phyloP scores from a whole-genome alignment of 2,329 filamentous ascomycete genomes.

The Cordyceps fumosorosea region DNA sequence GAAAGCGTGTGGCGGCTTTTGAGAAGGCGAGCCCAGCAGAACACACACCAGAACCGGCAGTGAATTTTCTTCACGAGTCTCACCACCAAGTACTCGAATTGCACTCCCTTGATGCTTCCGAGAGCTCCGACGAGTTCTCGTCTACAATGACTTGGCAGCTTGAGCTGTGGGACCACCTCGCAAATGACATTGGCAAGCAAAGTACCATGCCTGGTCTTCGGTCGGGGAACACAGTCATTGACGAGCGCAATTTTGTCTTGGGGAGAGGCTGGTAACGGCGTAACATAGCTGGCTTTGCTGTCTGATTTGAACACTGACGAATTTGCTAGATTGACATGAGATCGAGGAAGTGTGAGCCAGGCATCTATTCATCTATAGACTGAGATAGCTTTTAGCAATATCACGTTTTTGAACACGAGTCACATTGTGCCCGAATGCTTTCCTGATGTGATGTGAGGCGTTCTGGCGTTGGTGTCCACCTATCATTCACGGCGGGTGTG shows the following conservation, averaged over 20 bases:
- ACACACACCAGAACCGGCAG: constrained; percentile 21
- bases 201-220: constrained; percentile 26
- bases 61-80: constrained; percentile 7
- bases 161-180: constrained; percentile 31
- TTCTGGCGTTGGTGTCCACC: neutral
- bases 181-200: constrained; percentile 32
- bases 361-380: constrained; percentile 12
- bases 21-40: constrained; percentile 20
- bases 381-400: constrained; percentile 13
- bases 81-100: neutral
- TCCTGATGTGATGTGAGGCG: neutral
- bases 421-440: neutral
- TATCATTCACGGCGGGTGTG: too few species aligned
- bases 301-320: constrained; percentile 10
- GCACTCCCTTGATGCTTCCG: neutral
- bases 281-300: neutral
- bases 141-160: constrained; percentile 26
- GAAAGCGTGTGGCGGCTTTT: constrained; percentile 25
- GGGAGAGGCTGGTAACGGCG: constrained; percentile 3
- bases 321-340: constrained; percentile 12
- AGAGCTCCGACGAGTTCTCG: neutral
- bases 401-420: constrained; percentile 11
- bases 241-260: constrained; percentile 30
- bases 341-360: constrained; percentile 6
- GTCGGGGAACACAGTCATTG: constrained; percentile 33